A percentile compares a stretch with the other conserved stretches of the same genome.
phyloP scores from a whole-genome alignment of 169 alveolate species.

The Toxoplasma gondii region DNA sequence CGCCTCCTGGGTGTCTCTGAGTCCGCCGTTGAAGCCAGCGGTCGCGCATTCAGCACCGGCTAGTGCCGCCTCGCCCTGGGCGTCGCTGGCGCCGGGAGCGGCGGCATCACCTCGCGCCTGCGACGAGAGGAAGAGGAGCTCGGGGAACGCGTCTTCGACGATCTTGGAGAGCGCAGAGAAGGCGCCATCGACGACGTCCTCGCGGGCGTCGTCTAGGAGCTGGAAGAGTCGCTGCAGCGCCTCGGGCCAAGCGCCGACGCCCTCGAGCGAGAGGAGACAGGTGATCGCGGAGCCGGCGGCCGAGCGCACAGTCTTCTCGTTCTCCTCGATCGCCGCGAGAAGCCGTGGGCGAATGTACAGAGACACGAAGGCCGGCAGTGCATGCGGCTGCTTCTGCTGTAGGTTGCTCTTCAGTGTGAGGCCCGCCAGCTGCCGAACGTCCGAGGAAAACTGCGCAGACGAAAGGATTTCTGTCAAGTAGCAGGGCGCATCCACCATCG shows the following conservation, averaged over 20 bases:
- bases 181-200: conserved; percentile 81
- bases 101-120: background rate
- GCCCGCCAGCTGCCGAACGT: conserved; percentile 85
- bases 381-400: conserved; percentile 60
- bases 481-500: conserved; percentile 27
- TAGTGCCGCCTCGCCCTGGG: conserved; percentile 47
- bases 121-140: conserved; percentile 19
- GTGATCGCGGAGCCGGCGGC: conserved; percentile 83
- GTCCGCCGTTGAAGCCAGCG: background rate
- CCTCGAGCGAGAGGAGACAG: conserved; percentile 75
- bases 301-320: conserved; percentile 70
- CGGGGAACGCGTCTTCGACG: conserved; percentile 74
- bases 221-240: conserved; percentile 75
- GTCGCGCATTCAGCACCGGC: conserved; percentile 53
- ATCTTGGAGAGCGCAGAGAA: conserved; percentile 75
- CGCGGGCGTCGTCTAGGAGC: conserved; percentile 74
- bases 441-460: conserved; percentile 35
- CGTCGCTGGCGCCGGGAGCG: conserved; percentile 43
- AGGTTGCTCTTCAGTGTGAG: conserved; percentile 76
- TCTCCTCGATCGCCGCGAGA: conserved; percentile 5
- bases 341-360: conserved; percentile 12
- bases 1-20: background rate
- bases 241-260: conserved; percentile 77
- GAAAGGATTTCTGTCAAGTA: conserved; percentile 29
- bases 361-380: conserved; percentile 40